phyloP scores from a whole-genome alignment of 2,329 filamentous ascomycete genomes.

The Xylariales sp. region DNA sequence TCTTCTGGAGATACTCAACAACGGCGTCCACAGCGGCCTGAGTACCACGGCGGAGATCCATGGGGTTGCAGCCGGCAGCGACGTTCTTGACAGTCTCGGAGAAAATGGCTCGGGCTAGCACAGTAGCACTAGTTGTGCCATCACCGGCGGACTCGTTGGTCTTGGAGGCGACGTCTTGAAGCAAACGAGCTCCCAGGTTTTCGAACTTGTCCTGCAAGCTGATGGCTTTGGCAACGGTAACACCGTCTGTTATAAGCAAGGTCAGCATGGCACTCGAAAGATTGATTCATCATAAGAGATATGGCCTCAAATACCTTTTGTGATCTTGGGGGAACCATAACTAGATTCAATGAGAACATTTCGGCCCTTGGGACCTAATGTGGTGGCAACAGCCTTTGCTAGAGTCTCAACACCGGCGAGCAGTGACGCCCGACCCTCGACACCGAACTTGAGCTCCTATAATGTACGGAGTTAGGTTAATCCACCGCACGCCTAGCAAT shows the following conservation, averaged over 20 bases:
- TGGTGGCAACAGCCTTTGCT: conserved; percentile 94
- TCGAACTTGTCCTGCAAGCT: conserved; percentile 98
- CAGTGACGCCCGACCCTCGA: conserved; percentile 89
- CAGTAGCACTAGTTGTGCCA: conserved; percentile 97
- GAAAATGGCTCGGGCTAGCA: conserved; percentile 97
- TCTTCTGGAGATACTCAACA: conserved; percentile 91
- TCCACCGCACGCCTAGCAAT: neutral
- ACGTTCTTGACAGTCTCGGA: conserved; percentile 99
- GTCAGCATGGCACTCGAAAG: conserved; percentile 35
- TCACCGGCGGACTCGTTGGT: conserved; percentile 99
- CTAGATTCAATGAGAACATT: conserved; percentile 99
- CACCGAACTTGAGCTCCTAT: conserved; percentile 97
- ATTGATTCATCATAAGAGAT: neutral
- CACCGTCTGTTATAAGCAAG: conserved; percentile 72
- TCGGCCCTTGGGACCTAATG: conserved; percentile 95
- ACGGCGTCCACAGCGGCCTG: conserved; percentile 96
- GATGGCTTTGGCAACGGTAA: conserved; percentile 90
- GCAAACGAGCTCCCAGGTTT: conserved; percentile 95
- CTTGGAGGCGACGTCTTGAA: conserved; percentile 98
- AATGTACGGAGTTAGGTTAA: conserved; percentile 41
- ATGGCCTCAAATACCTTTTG: conserved; percentile 78
- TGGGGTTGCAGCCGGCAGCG: conserved; percentile 98
- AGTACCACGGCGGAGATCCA: conserved; percentile 97
- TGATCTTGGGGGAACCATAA: conserved; percentile 99
- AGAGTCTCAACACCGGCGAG: conserved; percentile 96